A percentile compares a stretch with the other conserved stretches of the same genome.
Evolutionary conservation across 495 filamentous ascomycete species (phyloP).

Genomic region (Tuber aestivum): DNA sequence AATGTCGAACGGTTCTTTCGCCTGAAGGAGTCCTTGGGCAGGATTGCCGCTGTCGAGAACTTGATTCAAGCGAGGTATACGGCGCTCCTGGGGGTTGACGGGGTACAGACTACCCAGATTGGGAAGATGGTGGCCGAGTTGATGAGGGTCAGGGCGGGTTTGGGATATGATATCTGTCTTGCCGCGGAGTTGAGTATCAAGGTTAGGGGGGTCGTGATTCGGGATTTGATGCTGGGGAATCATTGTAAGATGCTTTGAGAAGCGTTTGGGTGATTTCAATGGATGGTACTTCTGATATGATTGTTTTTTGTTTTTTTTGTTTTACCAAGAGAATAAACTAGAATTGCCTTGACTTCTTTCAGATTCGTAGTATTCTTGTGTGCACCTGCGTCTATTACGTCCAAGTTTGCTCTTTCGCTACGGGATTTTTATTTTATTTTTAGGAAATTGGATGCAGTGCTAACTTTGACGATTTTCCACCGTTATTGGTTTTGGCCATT

Average conservation of each 20-base stretch:
- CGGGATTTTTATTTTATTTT: not conserved
- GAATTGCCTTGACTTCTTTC: not conserved
- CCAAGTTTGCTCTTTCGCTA: not conserved
- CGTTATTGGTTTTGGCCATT: not conserved
- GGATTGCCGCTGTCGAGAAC: not conserved
- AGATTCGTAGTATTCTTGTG: not conserved
- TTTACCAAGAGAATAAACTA: too few relatives aligned
- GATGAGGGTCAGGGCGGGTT: not conserved
- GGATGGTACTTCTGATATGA: not conserved
- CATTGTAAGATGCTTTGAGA: not conserved
- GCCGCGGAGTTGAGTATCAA: not conserved
- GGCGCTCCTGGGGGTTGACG: not conserved
- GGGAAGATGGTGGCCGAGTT: not conserved
- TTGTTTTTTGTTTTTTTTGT: too few relatives aligned
- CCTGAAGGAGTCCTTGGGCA: not conserved
- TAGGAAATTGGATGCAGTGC: too few relatives aligned
- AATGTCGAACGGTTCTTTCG: not conserved
- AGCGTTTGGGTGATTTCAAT: not conserved
- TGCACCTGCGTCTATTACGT: not conserved
- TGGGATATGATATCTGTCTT: not conserved
- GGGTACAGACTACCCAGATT: not conserved
- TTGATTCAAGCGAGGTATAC: not conserved
- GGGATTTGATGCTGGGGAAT: constrained; percentile 4
- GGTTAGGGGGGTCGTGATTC: not conserved
- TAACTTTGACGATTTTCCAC: not conserved